Percentiles rank a stretch among this genome's conserved stretches.
Evolutionary conservation across 257 asterid genomes (phyloP).

Genomic region (Solanum acaule): DNA sequence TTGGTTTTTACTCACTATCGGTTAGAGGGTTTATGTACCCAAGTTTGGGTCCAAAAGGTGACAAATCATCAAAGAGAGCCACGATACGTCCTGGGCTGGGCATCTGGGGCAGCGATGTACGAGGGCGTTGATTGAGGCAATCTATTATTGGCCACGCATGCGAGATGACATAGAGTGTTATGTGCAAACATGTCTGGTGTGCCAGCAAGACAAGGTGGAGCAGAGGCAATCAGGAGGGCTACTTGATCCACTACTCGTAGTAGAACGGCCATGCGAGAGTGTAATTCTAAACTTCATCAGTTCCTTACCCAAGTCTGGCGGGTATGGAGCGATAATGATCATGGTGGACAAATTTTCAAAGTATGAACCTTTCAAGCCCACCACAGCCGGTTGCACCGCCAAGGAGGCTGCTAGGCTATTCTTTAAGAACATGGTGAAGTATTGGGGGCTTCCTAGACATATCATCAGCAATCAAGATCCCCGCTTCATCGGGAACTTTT

Average conservation of each 20-base stretch:
- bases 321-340: not conserved
- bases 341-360: not conserved
- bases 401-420: not conserved
- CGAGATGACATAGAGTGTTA: too few species aligned
- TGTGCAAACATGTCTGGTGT: too few species aligned
- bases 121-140: not conserved
- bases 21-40: not conserved
- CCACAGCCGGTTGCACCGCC: not conserved
- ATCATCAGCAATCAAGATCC: not conserved
- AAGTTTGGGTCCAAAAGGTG: not conserved
- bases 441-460: not conserved
- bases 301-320: not conserved
- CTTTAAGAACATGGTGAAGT: not conserved
- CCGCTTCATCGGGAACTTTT: not conserved
- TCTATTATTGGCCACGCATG: not conserved
- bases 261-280: not conserved
- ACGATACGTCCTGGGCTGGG: fast-evolving
- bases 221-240: fast-evolving
- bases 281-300: not conserved
- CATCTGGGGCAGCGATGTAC: not conserved
- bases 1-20: too few species aligned
- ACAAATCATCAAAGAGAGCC: too few species aligned
- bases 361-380: fast-evolving
- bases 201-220: not conserved
- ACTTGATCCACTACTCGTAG: not conserved